phyloP scores from a whole-genome alignment of 345 rosid species.

The Passiflora organensis region DNA sequence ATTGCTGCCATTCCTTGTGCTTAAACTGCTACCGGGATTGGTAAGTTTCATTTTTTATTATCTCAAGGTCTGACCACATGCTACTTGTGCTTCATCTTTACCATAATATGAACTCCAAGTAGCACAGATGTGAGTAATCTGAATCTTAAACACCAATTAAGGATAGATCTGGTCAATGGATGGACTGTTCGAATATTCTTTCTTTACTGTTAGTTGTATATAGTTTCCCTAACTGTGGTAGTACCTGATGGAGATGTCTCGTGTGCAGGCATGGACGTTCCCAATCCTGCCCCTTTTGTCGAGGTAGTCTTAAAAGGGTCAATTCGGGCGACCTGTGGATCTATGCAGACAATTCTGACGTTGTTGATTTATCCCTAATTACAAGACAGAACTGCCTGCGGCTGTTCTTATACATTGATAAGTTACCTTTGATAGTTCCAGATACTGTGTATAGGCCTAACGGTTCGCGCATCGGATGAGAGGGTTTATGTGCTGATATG shows the following conservation, averaged over 20 bases:
- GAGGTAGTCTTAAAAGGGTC: slow-evolving; percentile 71
- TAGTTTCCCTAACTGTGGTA: too few relatives aligned
- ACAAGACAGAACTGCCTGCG: slow-evolving; percentile 64
- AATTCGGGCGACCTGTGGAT: slow-evolving; percentile 82
- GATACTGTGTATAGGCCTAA: slow-evolving; percentile 40
- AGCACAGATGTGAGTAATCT: too few relatives aligned
- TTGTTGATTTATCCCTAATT: slow-evolving; percentile 45
- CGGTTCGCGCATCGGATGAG: slow-evolving; percentile 37
- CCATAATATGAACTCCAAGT: too few relatives aligned
- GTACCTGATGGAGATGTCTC: not conserved
- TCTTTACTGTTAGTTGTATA: too few relatives aligned
- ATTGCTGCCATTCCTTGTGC: slow-evolving; percentile 81
- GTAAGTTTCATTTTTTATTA: slow-evolving; percentile 25
- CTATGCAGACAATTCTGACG: slow-evolving; percentile 43
- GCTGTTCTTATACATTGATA: slow-evolving; percentile 50
- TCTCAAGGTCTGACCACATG: not conserved
- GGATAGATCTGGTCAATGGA: too few relatives aligned
- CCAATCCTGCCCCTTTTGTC: slow-evolving; percentile 86
- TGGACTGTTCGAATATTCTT: too few relatives aligned
- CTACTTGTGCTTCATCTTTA: too few relatives aligned
- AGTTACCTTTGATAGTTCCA: slow-evolving; percentile 54
- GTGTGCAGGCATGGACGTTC: slow-evolving; percentile 59
- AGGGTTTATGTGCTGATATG: slow-evolving; percentile 1
- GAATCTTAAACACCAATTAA: too few relatives aligned
- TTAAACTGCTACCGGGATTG: slow-evolving; percentile 69